Conservation (phyloP, 2,329 filamentous ascomycete genomes). For the Trichoderma pleuroti region DNA sequence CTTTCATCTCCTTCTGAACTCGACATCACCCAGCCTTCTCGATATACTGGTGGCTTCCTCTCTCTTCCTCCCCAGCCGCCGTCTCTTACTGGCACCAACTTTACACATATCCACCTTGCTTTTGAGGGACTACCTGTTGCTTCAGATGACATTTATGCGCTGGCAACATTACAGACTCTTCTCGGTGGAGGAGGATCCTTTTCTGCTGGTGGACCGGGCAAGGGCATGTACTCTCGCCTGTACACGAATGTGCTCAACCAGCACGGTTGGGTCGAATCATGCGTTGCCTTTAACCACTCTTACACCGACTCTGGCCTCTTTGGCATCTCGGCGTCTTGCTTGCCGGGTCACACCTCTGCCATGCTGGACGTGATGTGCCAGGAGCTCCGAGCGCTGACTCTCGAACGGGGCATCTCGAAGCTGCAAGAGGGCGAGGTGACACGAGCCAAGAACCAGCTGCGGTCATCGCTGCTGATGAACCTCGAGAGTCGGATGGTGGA, state of each 20-base stretch:
- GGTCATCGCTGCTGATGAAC: conserved; percentile 91
- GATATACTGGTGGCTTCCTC: conserved; percentile 92
- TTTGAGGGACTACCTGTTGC: conserved; percentile 92
- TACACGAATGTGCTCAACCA: conserved; percentile 99
- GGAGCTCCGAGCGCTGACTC: conserved; percentile 74
- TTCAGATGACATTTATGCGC: conserved; percentile 90
- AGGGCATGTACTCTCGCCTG: conserved; percentile 97
- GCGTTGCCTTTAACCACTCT: conserved; percentile 93
- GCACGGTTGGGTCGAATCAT: conserved; percentile 94
- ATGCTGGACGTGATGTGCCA: conserved; percentile 97
- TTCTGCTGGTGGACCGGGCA: conserved; percentile 91
- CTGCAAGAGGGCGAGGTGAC: conserved; percentile 76
- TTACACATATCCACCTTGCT: conserved; percentile 91
- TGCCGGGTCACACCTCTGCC: conserved; percentile 68
- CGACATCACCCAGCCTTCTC: conserved; percentile 64
- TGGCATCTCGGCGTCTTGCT: conserved; percentile 84
- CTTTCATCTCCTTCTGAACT: conserved; percentile 42
- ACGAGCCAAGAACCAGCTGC: conserved; percentile 94
- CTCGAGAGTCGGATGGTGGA: conserved; percentile 96
- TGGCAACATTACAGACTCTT: conserved; percentile 91
- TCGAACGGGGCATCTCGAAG: conserved; percentile 69
- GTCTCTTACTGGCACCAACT: conserved; percentile 71
- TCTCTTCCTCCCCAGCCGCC: conserved; percentile 77
- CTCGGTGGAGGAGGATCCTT: conserved; percentile 96
- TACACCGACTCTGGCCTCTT: conserved; percentile 96